A percentile compares a stretch with the other conserved stretches of the same genome.
Conservation (phyloP, 2,329 filamentous ascomycete species). For the Graphium sp. region DNA sequence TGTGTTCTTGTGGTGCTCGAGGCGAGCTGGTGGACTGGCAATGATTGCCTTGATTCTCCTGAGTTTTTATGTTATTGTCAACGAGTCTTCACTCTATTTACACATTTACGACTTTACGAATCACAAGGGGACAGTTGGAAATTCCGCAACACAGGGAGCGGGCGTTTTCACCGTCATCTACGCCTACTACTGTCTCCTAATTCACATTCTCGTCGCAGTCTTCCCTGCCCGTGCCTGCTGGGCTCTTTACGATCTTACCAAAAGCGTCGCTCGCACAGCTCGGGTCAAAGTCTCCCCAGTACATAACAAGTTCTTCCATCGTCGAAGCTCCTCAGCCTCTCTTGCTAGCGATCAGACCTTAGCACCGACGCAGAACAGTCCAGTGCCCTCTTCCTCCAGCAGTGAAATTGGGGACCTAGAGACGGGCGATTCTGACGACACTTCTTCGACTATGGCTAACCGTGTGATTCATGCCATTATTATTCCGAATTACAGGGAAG, state of each 20-base stretch:
- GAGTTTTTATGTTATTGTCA: conserved; percentile 37
- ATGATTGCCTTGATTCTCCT: conserved; percentile 30
- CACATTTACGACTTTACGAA: conserved; percentile 25
- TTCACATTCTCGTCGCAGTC: conserved; percentile 45
- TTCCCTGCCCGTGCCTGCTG: conserved; percentile 48
- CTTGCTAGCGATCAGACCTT: conserved; percentile 39
- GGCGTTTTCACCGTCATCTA: conserved; percentile 37
- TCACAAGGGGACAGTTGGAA: conserved; percentile 15
- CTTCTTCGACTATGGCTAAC: too few species aligned
- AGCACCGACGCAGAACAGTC: conserved; percentile 23
- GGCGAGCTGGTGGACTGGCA: conserved; percentile 35
- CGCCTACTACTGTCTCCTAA: conserved; percentile 46
- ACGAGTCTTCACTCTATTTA: conserved; percentile 24
- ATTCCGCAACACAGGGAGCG: conserved; percentile 18
- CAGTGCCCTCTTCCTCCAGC: conserved; percentile 27
- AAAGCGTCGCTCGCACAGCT: conserved; percentile 25
- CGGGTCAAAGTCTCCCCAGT: conserved; percentile 27
- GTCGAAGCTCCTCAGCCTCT: conserved; percentile 35
- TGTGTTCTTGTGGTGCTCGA: conserved; percentile 34
- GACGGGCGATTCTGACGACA: conserved; percentile 21
- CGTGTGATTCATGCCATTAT: conserved; percentile 48
- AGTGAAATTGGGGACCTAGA: conserved; percentile 35
- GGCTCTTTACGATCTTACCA: conserved; percentile 40
- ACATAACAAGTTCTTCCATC: conserved; percentile 26
- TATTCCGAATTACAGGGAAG: conserved; percentile 61